phyloP scores from a whole-genome alignment of 352 stramenopile species.

The Thraustochytrium striatum region DNA sequence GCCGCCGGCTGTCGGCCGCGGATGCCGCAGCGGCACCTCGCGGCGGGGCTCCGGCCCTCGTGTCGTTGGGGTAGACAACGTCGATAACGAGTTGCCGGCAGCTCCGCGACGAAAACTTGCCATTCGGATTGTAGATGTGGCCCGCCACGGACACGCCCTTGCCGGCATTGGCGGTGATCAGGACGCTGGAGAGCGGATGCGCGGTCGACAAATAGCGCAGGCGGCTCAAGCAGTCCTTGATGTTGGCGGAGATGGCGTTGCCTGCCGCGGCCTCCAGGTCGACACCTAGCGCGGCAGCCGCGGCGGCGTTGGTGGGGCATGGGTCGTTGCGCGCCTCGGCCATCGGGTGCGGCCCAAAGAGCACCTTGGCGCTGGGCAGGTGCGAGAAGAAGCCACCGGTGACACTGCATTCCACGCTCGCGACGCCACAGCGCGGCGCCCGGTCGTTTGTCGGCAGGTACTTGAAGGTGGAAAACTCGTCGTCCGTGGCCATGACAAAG shows the following conservation, averaged over 20 bases:
- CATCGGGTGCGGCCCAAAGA: constrained; percentile 23
- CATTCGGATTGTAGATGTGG: constrained; percentile 53
- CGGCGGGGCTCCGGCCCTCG: too few relatives aligned
- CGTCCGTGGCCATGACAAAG: constrained; percentile 61
- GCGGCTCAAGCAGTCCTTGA: constrained; percentile 11
- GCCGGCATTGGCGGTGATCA: constrained; percentile 52
- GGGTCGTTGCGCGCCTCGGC: neutral
- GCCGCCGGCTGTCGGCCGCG: too few relatives aligned
- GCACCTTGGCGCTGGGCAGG: constrained; percentile 53
- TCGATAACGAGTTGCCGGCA: constrained; percentile 16
- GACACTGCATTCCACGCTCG: constrained; percentile 65
- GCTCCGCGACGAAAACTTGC: neutral
- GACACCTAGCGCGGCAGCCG: neutral
- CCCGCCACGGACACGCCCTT: constrained; percentile 54
- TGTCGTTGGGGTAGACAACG: constrained; percentile 20
- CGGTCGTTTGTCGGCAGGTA: constrained; percentile 55
- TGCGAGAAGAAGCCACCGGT: constrained; percentile 59
- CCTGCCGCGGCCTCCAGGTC: neutral
- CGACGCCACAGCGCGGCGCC: constrained; percentile 64
- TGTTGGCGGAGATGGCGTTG: neutral
- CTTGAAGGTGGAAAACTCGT: constrained; percentile 55
- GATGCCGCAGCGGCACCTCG: too few relatives aligned
- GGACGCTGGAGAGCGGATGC: constrained; percentile 47
- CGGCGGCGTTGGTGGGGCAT: too few relatives aligned
- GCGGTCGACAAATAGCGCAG: constrained; percentile 30